Percentiles rank a stretch among this genome's conserved stretches.
Evolutionary conservation across 1,139 yeast species (phyloP).

Genomic region (Nadsonia commutata): DNA sequence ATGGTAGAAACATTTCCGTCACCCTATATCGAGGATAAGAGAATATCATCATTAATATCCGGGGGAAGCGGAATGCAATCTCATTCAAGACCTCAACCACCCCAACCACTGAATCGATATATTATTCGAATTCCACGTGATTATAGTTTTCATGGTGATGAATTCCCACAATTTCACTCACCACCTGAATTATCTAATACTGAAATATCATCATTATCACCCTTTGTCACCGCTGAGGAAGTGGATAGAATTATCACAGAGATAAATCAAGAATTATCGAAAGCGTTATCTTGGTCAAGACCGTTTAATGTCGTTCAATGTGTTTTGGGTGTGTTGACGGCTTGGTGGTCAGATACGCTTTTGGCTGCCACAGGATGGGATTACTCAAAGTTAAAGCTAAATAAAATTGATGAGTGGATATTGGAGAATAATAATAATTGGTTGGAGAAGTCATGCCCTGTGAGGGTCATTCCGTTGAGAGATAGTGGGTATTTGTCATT

Average conservation of each 20-base stretch:
- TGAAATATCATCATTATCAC: too few species aligned
- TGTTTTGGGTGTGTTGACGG: constrained; percentile 34
- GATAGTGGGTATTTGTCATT: not conserved
- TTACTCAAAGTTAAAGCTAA: constrained; percentile 22
- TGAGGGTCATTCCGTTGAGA: constrained; percentile 20
- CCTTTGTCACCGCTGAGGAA: constrained; percentile 42
- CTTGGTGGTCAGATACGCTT: constrained; percentile 23
- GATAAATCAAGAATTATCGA: constrained; percentile 32
- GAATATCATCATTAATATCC: too few species aligned
- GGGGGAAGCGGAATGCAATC: too few species aligned
- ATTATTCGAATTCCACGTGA: not conserved
- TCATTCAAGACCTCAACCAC: too few species aligned
- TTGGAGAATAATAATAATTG: constrained; percentile 27
- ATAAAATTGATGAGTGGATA: constrained; percentile 34
- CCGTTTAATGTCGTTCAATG: constrained; percentile 28
- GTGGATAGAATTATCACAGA: constrained; percentile 28
- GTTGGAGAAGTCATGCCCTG: constrained; percentile 29
- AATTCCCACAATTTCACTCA: not conserved
- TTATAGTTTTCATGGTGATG: not conserved
- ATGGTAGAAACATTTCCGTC: not conserved
- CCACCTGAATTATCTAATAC: too few species aligned
- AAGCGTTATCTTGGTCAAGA: constrained; percentile 30
- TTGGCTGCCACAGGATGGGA: constrained; percentile 10
- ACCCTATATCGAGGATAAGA: not conserved
- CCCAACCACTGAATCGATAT: not conserved